Evolutionary conservation across 108 stramenopile species (phyloP), one percentile per base, ranked within the genome.

Genomic region (Parietichytrium sp.): DNA sequence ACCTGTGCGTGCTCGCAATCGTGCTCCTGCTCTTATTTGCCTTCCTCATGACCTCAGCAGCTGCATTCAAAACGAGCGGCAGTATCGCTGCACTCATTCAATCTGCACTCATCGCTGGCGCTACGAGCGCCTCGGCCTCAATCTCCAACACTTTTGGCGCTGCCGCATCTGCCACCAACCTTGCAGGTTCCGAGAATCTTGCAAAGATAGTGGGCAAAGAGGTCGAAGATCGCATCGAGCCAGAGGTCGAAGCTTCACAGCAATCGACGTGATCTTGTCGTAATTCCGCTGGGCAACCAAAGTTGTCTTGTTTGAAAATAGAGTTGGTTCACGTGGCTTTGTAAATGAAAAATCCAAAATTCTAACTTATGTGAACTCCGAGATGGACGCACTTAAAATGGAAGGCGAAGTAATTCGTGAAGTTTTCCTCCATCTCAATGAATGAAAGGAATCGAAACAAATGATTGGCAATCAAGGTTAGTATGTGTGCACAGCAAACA

Each of bases 161-260:
- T 72, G 61, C 61, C 6, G 61, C 38, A n/a, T 33, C 61, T 6
- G 61, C 61, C 13, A 72, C 25, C 20, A 20, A 72, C 61, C 20
- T 72, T 12, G 38, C 13, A 6, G 61, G 61, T 6, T 45, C 33
- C 33, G 61, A 72, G 20, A n/a, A 72, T n/a, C 10, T 72, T 42
- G 42, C 36, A 12, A 72, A 72, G 61, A 27, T 72, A 18, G 20
- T 72, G 23, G 23, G 38, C 38, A 72, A 72, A 25, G 61, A 72
- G 42, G 61, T 72, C 13, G 61, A 72, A n/a, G 33, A 72, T 10
- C 61, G 42, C 42, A 72, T 72, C 20, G 61, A 45, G 61, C 61
- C 61, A 6, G 61, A 72, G 42, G 45, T 42, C 33, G 61, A 72
- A 25, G 45, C 38, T 1, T n/a, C n/a, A n/a, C n/a, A n/a, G n/a